Conservation (phyloP, 2,329 filamentous ascomycete species). For the Nemania bipapillata region DNA sequence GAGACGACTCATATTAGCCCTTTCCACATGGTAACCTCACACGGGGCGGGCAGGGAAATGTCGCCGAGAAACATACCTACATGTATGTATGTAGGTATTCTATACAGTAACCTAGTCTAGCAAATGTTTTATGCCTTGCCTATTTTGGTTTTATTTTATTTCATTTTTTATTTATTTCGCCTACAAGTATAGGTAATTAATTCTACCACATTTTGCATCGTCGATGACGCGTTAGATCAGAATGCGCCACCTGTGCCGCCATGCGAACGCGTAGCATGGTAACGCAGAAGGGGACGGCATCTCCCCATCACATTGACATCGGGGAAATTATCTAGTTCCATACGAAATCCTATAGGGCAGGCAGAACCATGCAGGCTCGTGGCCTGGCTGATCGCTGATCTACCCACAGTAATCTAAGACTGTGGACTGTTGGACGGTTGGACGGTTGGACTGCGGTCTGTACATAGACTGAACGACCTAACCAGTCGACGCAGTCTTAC, state of each 20-base stretch:
- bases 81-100: too few species aligned
- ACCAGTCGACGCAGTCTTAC: too few species aligned
- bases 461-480: slow-evolving; percentile 22
- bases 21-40: slow-evolving; percentile 21
- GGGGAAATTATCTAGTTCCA: slow-evolving; percentile 13
- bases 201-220: slow-evolving; percentile 8
- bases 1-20: slow-evolving; percentile 21
- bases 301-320: slow-evolving; percentile 20
- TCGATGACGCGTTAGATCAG: not conserved
- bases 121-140: slow-evolving; percentile 8
- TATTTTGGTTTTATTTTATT: too few species aligned
- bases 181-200: slow-evolving; percentile 1
- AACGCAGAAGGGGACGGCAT: slow-evolving; percentile 5
- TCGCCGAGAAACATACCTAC: slow-evolving; percentile 14
- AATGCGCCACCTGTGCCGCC: slow-evolving; percentile 15
- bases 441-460: too few species aligned
- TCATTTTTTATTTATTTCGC: too few species aligned
- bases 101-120: too few species aligned
- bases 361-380: slow-evolving; percentile 14
- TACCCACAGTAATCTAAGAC: too few species aligned
- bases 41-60: slow-evolving; percentile 15
- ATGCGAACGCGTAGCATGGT: slow-evolving; percentile 9
- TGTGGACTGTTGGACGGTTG: too few species aligned
- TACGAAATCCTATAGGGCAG: slow-evolving; percentile 4
- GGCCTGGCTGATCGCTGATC: slow-evolving; percentile 2